Conservation (phyloP, 2,329 filamentous ascomycete species). For the Cercospora berteroae region DNA sequence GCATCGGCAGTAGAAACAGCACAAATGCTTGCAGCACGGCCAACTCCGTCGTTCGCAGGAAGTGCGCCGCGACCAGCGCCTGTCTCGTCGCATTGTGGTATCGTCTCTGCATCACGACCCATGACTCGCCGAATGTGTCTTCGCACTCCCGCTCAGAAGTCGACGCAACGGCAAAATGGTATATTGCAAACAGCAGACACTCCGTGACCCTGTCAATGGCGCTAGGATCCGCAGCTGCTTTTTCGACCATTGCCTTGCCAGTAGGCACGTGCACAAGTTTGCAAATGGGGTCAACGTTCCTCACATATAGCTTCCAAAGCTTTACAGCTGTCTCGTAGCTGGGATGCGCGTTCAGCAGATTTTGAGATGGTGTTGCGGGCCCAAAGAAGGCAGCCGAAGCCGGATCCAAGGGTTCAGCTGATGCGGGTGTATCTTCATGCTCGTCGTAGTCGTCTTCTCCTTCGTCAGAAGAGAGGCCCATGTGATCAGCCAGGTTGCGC, state of each 20-base stretch:
- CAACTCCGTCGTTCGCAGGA: conserved; percentile 65
- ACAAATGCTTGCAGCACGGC: conserved; percentile 66
- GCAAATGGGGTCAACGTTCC: conserved; percentile 69
- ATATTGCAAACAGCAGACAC: conserved; percentile 60
- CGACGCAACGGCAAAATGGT: conserved; percentile 57
- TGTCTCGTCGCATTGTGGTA: conserved; percentile 56
- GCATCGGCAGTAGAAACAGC: conserved; percentile 54
- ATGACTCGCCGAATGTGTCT: conserved; percentile 50
- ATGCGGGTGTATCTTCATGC: conserved; percentile 20
- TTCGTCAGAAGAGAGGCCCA: conserved; percentile 31
- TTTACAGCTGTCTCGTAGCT: conserved; percentile 55
- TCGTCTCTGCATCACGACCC: conserved; percentile 29
- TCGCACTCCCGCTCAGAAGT: conserved; percentile 49
- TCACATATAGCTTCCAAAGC: conserved; percentile 59
- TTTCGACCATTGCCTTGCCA: conserved; percentile 54
- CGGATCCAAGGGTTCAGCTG: conserved; percentile 29
- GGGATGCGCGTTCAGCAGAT: conserved; percentile 48
- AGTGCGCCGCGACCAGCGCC: conserved; percentile 64
- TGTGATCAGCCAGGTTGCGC: conserved; percentile 34
- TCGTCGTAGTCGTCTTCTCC: conserved; percentile 29
- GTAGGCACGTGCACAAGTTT: conserved; percentile 68
- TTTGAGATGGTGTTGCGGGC: conserved; percentile 13
- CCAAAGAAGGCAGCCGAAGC: conserved; percentile 31
- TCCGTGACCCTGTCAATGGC: conserved; percentile 60
- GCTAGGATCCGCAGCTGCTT: conserved; percentile 41